Evolutionary conservation across 768 basidiomycete genomes (phyloP), one percentile per base, ranked within the genome.

Genomic region (Lyophyllum shimeji): DNA sequence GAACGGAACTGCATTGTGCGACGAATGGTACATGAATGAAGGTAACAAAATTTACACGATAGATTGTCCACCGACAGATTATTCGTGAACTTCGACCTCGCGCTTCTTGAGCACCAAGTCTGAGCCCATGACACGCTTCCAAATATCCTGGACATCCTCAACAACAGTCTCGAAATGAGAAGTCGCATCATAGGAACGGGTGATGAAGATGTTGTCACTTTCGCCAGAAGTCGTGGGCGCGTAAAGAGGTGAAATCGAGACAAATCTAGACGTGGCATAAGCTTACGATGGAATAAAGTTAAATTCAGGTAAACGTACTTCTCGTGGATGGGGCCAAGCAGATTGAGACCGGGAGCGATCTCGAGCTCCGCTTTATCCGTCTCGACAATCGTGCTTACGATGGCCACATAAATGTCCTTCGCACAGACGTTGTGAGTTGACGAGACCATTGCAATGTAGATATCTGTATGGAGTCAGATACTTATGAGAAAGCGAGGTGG

Each of bases 131-230:
- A 96, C 85, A 52, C 95, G 82, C 77, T 89, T 86, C 93, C 94
- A 99, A 40, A 98, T 93, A 71, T 98, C 91, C 58, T 90, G 88
- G 34, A 99, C 97, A 57, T 99, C 96, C 50, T 98, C 94, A 23
- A 96, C 93, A 46, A 98, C 95, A 24, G 93, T 97, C 80, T 99
- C 97, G 70, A 99, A 98, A 76, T 99, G 97, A 25, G 93, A 95
- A 11, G 97, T 98, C 7, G 97, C 96, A 69, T 99, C 97, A 74
- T 98, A 99, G 15, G 95, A 97, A 53, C 89, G 89, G 52, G 97
- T 99, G 76, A 99, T 87, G 79, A 91, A 99, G 69, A 99, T 92
- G 69, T 93, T 90, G 77, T 99, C 95, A 44, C 77, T 74, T 58
- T 82, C 68, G 55, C 97, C 97, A 40, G 82, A 73, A 45, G 90